A percentile compares a stretch with the other conserved stretches of the same genome.
phyloP scores from a whole-genome alignment of 2,329 filamentous ascomycete genomes.

The Pyrenochaeta sp. region DNA sequence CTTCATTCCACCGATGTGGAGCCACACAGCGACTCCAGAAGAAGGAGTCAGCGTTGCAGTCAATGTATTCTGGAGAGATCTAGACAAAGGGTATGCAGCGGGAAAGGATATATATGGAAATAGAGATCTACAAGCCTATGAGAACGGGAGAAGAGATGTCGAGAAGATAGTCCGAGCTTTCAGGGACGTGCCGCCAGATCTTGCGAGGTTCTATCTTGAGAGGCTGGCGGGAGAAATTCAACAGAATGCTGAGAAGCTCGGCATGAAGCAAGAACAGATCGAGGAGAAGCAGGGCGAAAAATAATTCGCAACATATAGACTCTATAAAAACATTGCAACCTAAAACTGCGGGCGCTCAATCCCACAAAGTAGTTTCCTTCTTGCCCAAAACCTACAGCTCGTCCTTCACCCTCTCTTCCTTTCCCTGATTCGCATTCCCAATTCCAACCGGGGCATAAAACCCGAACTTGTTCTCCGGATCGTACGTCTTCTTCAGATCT shows the following conservation, averaged over 20 bases:
- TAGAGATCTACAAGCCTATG: conserved; percentile 82
- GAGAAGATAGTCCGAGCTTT: conserved; percentile 72
- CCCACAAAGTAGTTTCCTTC: neutral
- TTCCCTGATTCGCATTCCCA: neutral
- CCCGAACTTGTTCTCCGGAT: conserved; percentile 31
- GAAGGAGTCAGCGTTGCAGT: conserved; percentile 73
- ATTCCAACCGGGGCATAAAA: conserved; percentile 28
- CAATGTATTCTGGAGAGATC: conserved; percentile 86
- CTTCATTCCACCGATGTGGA: conserved; percentile 84
- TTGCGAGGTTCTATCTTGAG: conserved; percentile 77
- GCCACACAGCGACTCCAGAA: conserved; percentile 72
- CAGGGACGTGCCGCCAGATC: conserved; percentile 69
- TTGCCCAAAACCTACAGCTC: neutral
- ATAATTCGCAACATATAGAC: neutral
- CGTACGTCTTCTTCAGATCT: conserved; percentile 36
- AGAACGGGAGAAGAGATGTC: conserved; percentile 78
- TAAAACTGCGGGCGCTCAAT: neutral
- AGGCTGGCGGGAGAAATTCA: conserved; percentile 75
- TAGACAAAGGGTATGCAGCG: conserved; percentile 72
- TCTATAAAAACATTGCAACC: neutral
- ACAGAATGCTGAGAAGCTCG: conserved; percentile 38
- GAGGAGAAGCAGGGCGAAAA: neutral
- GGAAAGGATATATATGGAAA: conserved; percentile 91
- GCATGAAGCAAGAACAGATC: conserved; percentile 3
- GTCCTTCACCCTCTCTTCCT: neutral